These are phyloP conservation scores for Paspalum notatum DNA, from an alignment of 176 grass and related monocot species.

Conservation along the genomic window DNA sequence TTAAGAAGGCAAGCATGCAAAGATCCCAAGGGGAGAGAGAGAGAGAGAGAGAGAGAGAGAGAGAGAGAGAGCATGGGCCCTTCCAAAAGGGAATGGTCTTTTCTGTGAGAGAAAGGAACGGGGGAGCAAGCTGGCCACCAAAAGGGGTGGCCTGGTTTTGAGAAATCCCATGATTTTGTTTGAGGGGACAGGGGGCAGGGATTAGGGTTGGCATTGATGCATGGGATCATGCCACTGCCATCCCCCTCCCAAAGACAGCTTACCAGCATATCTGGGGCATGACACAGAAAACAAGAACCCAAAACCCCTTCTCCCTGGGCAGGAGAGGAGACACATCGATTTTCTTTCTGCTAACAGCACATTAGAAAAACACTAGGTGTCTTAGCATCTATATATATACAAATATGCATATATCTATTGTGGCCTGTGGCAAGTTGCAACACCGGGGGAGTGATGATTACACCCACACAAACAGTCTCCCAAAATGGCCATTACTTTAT, in stretches of 20 bases:
- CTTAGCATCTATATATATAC: constrained; percentile 32
- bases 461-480: constrained; percentile 54
- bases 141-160: constrained; percentile 71
- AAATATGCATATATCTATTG: neutral
- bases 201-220: constrained; percentile 81
- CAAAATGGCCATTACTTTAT: constrained; percentile 43
- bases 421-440: constrained; percentile 47
- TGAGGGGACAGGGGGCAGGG: constrained; percentile 87
- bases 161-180: constrained; percentile 98
- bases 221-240: constrained; percentile 58
- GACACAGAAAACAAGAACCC: constrained; percentile 89
- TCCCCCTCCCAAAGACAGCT: constrained; percentile 74
- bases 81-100: constrained; percentile 82
- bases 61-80: constrained; percentile 42
- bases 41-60: constrained; percentile 36
- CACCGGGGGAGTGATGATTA: constrained; percentile 51
- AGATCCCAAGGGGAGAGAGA: constrained; percentile 70
- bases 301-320: constrained; percentile 51
- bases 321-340: constrained; percentile 51
- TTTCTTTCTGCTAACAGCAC: constrained; percentile 31
- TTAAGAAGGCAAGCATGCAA: constrained; percentile 66
- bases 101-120: constrained; percentile 38
- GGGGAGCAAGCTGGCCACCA: constrained; percentile 53
- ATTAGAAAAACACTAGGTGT: constrained; percentile 51
- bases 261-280: constrained; percentile 73